Percentiles rank a stretch among this genome's conserved stretches.
Evolutionary conservation across 768 basidiomycete species (phyloP).

Genomic region (Amanita thiersii): DNA sequence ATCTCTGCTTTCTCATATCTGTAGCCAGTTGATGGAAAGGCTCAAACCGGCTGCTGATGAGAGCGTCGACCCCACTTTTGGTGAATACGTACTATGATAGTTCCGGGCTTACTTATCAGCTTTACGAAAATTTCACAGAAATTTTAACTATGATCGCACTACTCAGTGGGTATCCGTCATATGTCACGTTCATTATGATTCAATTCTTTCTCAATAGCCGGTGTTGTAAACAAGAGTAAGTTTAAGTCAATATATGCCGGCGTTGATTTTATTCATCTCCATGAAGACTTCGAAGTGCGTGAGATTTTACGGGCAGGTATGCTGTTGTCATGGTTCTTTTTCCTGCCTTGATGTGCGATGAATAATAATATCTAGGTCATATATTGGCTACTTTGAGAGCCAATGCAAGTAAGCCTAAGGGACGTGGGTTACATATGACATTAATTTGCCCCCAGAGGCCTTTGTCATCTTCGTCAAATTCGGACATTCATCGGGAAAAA

Average conservation of each 20-base stretch:
- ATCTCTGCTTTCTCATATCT: neutral
- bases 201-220: too few relatives aligned
- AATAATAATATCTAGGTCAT: neutral
- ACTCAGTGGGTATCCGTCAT: too few relatives aligned
- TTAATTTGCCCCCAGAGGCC: neutral
- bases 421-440: too few relatives aligned
- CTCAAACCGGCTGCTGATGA: conserved; percentile 1
- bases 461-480: conserved; percentile 7
- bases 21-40: neutral
- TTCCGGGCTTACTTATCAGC: too few relatives aligned
- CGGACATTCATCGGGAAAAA: conserved; percentile 4
- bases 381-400: conserved; percentile 7
- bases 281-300: neutral
- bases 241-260: neutral
- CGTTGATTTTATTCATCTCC: neutral
- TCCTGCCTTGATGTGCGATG: neutral
- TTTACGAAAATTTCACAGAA: too few relatives aligned
- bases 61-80: conserved; percentile 1
- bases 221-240: conserved; percentile 3
- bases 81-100: neutral
- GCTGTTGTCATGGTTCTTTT: too few relatives aligned
- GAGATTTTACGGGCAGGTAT: conserved; percentile 2
- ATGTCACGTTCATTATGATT: too few relatives aligned
- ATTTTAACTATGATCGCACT: too few relatives aligned
- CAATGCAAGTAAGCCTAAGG: conserved; percentile 8